phyloP scores from a whole-genome alignment of 2,329 filamentous ascomycete species.

The Ophiostoma tasmaniense region DNA sequence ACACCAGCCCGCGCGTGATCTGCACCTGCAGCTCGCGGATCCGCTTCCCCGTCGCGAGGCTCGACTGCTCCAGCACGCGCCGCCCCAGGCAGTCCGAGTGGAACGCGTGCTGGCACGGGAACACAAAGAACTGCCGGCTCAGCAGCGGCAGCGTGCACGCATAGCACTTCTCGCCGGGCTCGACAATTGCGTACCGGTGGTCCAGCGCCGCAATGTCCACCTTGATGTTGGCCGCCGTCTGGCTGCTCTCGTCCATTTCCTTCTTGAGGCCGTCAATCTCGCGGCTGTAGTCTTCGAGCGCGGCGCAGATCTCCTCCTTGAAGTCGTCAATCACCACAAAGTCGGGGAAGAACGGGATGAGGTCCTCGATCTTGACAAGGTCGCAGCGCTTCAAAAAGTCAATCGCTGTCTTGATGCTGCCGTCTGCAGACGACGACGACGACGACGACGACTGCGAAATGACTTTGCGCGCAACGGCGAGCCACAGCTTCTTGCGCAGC shows the following conservation, averaged over 20 bases:
- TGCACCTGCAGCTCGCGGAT: slow-evolving; percentile 81
- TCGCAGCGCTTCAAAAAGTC: slow-evolving; percentile 89
- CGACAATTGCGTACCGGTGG: slow-evolving; percentile 87
- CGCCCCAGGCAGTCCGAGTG: slow-evolving; percentile 89
- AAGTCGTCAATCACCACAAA: slow-evolving; percentile 99
- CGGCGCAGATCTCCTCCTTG: slow-evolving; percentile 93
- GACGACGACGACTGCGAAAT: slow-evolving; percentile 47
- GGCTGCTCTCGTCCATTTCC: slow-evolving; percentile 92
- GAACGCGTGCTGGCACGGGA: slow-evolving; percentile 96
- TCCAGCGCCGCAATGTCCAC: slow-evolving; percentile 79
- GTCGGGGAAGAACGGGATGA: slow-evolving; percentile 97
- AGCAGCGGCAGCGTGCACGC: slow-evolving; percentile 78
- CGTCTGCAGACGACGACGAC: slow-evolving; percentile 45
- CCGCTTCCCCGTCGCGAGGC: slow-evolving; percentile 63
- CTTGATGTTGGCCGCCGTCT: slow-evolving; percentile 85
- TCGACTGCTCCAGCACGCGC: slow-evolving; percentile 74
- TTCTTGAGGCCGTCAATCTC: slow-evolving; percentile 81
- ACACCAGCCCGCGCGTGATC: slow-evolving; percentile 66
- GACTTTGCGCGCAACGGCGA: slow-evolving; percentile 88
- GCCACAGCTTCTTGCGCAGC: slow-evolving; percentile 88
- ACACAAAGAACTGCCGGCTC: slow-evolving; percentile 92
- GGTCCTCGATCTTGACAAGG: slow-evolving; percentile 84
- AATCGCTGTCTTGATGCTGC: slow-evolving; percentile 87
- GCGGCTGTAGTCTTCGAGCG: slow-evolving; percentile 85
- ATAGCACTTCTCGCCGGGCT: slow-evolving; percentile 91